Evolutionary conservation across 805 yeast genomes (phyloP).

Genomic region (Diddensiella santjacobensis): DNA sequence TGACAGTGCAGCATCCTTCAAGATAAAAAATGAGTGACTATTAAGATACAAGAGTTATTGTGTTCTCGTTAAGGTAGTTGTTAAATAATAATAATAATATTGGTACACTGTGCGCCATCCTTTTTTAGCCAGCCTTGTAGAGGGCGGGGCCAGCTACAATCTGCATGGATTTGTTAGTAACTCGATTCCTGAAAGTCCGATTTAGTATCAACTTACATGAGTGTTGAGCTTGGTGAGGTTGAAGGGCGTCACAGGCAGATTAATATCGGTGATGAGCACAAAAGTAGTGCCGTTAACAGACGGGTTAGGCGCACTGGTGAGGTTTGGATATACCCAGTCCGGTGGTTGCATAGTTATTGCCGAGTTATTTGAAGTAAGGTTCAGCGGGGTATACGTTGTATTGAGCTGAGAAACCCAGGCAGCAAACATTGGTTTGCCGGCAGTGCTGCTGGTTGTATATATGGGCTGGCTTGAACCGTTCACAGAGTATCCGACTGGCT

Average conservation of each 20-base stretch:
- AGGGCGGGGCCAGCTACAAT: neutral
- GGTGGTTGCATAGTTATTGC: neutral
- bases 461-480: neutral
- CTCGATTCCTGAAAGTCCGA: too few relatives aligned
- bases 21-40: too few relatives aligned
- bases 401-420: slow-evolving; percentile 8
- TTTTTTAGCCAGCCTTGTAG: neutral
- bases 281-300: slow-evolving; percentile 3
- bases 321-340: neutral
- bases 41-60: too few relatives aligned
- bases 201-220: slow-evolving; percentile 1
- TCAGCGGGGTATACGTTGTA: slow-evolving; percentile 5
- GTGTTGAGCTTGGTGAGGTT: slow-evolving; percentile 3
- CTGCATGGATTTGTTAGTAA: too few relatives aligned
- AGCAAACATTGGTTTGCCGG: slow-evolving; percentile 1
- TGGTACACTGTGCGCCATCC: too few relatives aligned
- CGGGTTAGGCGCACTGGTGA: neutral
- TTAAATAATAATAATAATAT: too few relatives aligned
- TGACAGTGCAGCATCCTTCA: too few relatives aligned
- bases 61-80: neutral
- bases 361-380: slow-evolving; percentile 1
- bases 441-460: neutral
- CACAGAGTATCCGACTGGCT: slow-evolving; percentile 3
- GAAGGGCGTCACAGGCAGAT: neutral
- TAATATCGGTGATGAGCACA: slow-evolving; percentile 1